Conservation (phyloP, 2,329 filamentous ascomycete genomes). For the Coccinonectria pachysandricola region DNA sequence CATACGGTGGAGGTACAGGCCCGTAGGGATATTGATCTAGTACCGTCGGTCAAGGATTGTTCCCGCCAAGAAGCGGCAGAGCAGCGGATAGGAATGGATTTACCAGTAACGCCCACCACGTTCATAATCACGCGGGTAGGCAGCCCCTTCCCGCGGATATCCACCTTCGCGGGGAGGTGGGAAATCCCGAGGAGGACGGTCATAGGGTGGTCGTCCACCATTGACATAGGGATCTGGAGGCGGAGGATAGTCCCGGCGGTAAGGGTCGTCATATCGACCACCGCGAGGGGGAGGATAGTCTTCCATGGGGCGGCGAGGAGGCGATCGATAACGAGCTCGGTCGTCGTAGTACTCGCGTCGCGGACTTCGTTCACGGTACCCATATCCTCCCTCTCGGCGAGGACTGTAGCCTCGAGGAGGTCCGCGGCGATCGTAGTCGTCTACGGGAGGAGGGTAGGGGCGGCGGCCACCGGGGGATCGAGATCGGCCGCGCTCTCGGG, state of each 20-base stretch:
- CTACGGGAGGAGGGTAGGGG: slow-evolving; percentile 57
- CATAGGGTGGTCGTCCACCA: slow-evolving; percentile 45
- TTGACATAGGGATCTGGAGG: slow-evolving; percentile 53
- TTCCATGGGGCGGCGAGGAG: slow-evolving; percentile 65
- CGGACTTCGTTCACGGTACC: slow-evolving; percentile 81
- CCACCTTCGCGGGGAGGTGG: slow-evolving; percentile 37
- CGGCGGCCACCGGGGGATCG: slow-evolving; percentile 59
- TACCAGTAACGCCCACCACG: slow-evolving; percentile 42
- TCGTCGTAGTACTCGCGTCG: slow-evolving; percentile 84
- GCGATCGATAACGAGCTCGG: slow-evolving; percentile 68
- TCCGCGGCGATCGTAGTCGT: slow-evolving; percentile 77
- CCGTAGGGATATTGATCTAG: slow-evolving; percentile 23
- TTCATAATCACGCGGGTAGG: slow-evolving; percentile 40
- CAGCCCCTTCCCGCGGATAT: slow-evolving; percentile 30
- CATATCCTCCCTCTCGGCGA: slow-evolving; percentile 51
- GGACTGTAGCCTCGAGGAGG: slow-evolving; percentile 75
- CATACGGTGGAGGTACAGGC: no score
- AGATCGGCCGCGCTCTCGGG: slow-evolving; percentile 63
- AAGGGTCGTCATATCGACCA: slow-evolving; percentile 69
- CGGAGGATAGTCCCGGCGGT: slow-evolving; percentile 58
- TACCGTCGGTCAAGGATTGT: slow-evolving; percentile 26
- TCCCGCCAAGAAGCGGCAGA: slow-evolving; percentile 18
- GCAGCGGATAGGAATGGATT: slow-evolving; percentile 21
- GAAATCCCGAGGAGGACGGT: slow-evolving; percentile 42
- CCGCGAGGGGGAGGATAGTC: slow-evolving; percentile 64